Evolutionary conservation across 306 rosid genomes (phyloP), one percentile per base, ranked within the genome.

Genomic region (Glycine soja): DNA sequence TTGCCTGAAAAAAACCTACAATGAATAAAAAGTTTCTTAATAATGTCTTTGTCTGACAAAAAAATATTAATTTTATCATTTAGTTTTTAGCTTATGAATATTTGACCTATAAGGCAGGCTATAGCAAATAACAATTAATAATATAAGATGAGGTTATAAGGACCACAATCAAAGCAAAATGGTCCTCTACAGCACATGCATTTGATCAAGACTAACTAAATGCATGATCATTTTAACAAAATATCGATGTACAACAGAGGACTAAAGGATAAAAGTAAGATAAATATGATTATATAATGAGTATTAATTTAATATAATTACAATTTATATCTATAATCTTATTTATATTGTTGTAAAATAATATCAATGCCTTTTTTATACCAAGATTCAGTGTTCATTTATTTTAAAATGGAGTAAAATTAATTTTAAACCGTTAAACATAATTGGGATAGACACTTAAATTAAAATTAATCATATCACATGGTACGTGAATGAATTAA

Each of bases 111-210:
- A 74, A 74, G 57, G 54, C 8, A 18, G 40, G 66, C 56, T 42
- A 43, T 6, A 18, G 38, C 30, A 18, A 18, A 57, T 47, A 64
- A 32, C 48, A 47, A 61, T 45, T 59, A 73, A 72, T 73, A 5
- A 70, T 59, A 47, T 70, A 3, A 9, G 75, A 40, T 34, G 62
- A 72, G 15, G 51, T 36, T 69, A 36, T n/a, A 32, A 76, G 80
- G 80, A 63, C 72, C 72, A 76, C 72, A 63, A 2, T 45, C 24
- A 36, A 24, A 61, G 62, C 50, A 47, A 47, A 14, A 19, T 75
- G 80, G 80, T 76, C 72, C 80, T 76, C 78, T 38, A 63, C 62
- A 63, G 48, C 72, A 63, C 80, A 76, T 76, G 80, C 62, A 76
- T 63, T 63, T 47, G 72, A 48, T 63, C 36, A 48, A 62, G 72